Conservation (phyloP, 2,329 filamentous ascomycete genomes). For the Alternaria burnsii region DNA sequence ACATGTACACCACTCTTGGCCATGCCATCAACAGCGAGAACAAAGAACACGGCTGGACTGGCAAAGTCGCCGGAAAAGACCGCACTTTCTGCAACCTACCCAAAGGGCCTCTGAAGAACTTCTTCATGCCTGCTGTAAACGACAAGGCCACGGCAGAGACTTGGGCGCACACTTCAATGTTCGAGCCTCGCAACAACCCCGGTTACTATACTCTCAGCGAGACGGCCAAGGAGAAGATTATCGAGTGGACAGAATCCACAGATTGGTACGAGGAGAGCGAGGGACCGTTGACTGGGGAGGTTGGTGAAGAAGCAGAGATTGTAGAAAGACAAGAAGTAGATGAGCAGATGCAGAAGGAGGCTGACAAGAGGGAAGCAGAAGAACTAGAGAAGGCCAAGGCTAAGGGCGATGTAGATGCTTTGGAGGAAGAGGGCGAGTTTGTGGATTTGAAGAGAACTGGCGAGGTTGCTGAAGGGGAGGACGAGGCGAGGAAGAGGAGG, state of each 20-base stretch:
- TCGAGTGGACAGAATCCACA: conserved; percentile 69
- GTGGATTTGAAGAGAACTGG: conserved; percentile 24
- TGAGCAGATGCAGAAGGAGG: conserved; percentile 33
- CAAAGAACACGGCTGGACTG: conserved; percentile 52
- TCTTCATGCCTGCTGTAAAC: conserved; percentile 67
- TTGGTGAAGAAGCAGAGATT: conserved; percentile 46
- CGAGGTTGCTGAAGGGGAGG: conserved; percentile 16
- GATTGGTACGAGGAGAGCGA: conserved; percentile 68
- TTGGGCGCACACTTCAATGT: conserved; percentile 82
- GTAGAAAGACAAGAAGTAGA: conserved; percentile 37
- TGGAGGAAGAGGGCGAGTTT: conserved; percentile 22
- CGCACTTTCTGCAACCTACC: conserved; percentile 83
- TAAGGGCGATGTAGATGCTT: conserved; percentile 7
- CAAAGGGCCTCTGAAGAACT: conserved; percentile 44
- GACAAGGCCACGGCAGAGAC: conserved; percentile 81
- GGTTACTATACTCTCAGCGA: conserved; percentile 74
- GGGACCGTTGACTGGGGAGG: conserved; percentile 33
- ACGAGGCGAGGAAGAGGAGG: conserved; percentile 21
- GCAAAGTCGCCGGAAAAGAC: conserved; percentile 70
- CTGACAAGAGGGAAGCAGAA: conserved; percentile 19
- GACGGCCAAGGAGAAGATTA: conserved; percentile 70
- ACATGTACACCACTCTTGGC: conserved; percentile 87
- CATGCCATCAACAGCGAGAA: conserved; percentile 65
- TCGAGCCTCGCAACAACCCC: conserved; percentile 74
- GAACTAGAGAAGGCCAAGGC: neutral